These are phyloP conservation scores for Jimgerdemannia flammicorona DNA, from an alignment of 192 early-diverging fungal genomes.

Conservation along the genomic window DNA sequence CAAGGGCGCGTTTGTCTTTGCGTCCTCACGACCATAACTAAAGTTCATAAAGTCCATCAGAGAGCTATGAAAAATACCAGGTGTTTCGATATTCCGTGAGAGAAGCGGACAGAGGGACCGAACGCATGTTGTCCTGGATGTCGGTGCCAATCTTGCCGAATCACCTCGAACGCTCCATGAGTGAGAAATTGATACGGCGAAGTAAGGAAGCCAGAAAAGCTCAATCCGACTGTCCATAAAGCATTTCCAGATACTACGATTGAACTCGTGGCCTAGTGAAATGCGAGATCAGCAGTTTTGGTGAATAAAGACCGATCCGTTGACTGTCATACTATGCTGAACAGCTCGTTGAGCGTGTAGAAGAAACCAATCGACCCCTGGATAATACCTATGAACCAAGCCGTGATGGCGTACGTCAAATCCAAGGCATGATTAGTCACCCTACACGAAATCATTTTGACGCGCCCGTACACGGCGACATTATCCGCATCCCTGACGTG, in stretches of 20 bases:
- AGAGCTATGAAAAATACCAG: too few relatives aligned
- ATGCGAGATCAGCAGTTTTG: too few relatives aligned
- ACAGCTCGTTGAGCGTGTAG: too few relatives aligned
- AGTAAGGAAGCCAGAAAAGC: slow-evolving; percentile 97
- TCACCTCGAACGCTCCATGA: too few relatives aligned
- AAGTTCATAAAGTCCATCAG: too few relatives aligned
- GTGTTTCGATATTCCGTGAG: too few relatives aligned
- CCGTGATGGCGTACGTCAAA: slow-evolving; percentile 91
- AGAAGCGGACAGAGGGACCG: too few relatives aligned
- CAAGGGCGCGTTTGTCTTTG: slow-evolving; percentile 91
- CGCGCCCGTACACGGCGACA: slow-evolving; percentile 81
- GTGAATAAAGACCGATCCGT: too few relatives aligned
- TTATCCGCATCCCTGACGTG: slow-evolving; percentile 88
- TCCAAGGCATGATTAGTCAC: slow-evolving; percentile 85
- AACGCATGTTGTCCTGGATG: too few relatives aligned
- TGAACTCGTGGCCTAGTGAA: slow-evolving; percentile 81
- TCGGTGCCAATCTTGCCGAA: too few relatives aligned
- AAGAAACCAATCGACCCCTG: too few relatives aligned
- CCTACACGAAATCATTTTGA: slow-evolving; percentile 76
- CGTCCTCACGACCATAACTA: slow-evolving; percentile 94
- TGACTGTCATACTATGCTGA: too few relatives aligned
- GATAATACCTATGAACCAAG: slow-evolving; percentile 85
- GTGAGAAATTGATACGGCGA: slow-evolving; percentile 92
- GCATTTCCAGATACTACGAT: slow-evolving; percentile 94
- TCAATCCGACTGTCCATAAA: slow-evolving; percentile 92